Evolutionary conservation across 176 grass and related monocot species (phyloP), one percentile per base, ranked within the genome.

Genomic region (Panicum miliaceum): DNA sequence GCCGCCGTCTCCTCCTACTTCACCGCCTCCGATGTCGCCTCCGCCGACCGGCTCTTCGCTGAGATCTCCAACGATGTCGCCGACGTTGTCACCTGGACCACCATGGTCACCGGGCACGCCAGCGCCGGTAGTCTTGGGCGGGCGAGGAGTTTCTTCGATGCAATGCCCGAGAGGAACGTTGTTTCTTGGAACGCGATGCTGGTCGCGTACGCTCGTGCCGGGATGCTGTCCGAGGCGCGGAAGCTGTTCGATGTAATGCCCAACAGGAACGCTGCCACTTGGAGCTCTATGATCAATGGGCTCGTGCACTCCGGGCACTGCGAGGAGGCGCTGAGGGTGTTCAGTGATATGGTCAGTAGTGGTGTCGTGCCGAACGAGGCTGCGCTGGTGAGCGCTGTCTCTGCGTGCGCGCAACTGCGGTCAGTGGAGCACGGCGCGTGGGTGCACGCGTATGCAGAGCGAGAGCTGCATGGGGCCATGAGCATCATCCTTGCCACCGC

Each of bases 81-180:
- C 19, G 88, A 94, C 47, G 80, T 86, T 0, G 87, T 92, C 56
- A 92, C 87, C 20, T 94, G 88, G 87, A 84, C 92, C 60, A 83
- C 90, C 74, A 77, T 89, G 77, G 71, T 92, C 68, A 50, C 78
- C 15, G 89, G 85, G 22, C 89, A 84, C 22, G 81, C 71, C 46
- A 57, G 47, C 71, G 5, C 72, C 52, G 18, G 61, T n/a, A 45
- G 29, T 7, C 56, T 91, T 23, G 25, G 59, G 15, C 89, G 60
- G 0, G 87, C 84, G 20, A 86, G 42, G 65, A 57, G 65, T 64
- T 82, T 90, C 84, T 90, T 90, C 73, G 73, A 86, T 0, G 88
- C 66, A 1, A 90, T 82, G 88, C 79, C 88, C n/a, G 84, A 82
- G 38, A 71, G 46, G 73, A 79, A 90, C 80, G 84, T 87, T 8